These are phyloP conservation scores for Saturnispora saitoi DNA, from an alignment of 805 yeast genomes.

Conservation along the genomic window DNA sequence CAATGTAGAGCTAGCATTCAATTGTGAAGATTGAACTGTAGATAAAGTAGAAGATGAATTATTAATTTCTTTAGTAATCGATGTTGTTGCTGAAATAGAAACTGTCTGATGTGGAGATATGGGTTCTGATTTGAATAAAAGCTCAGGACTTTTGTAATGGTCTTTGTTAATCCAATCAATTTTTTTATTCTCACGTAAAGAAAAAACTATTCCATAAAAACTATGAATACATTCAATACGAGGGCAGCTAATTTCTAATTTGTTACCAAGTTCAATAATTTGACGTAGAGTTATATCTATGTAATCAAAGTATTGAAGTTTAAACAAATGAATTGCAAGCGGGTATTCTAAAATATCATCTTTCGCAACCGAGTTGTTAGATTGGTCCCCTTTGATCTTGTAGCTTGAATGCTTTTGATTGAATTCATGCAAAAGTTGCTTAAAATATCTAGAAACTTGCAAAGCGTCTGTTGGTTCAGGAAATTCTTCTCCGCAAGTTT, in stretches of 20 bases:
- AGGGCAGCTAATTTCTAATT: constrained; percentile 14
- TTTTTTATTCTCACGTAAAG: constrained; percentile 10
- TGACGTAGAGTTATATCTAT: constrained; percentile 18
- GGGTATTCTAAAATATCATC: constrained; percentile 11
- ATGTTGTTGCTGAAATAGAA: too few relatives aligned
- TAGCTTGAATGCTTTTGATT: constrained; percentile 14
- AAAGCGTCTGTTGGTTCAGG: constrained; percentile 18
- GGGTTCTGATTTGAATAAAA: not conserved
- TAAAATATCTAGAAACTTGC: constrained; percentile 13
- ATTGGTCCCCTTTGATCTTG: constrained; percentile 1
- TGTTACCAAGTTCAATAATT: constrained; percentile 13
- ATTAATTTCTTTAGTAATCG: not conserved
- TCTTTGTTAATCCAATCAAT: constrained; percentile 18
- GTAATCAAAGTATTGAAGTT: constrained; percentile 14
- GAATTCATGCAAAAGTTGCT: constrained; percentile 17
- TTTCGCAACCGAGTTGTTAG: constrained; percentile 2
- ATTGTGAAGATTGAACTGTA: not conserved
- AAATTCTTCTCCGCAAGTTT: constrained; percentile 21
- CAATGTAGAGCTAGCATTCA: not conserved
- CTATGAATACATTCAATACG: constrained; percentile 19
- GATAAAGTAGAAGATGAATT: not conserved
- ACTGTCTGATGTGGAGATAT: too few relatives aligned
- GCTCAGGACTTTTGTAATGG: not conserved
- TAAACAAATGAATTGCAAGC: constrained; percentile 18
- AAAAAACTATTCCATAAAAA: constrained; percentile 17